Base-by-base conservation (phyloP, 805 yeast species). In the Metschnikowia chrysomelidarum region DNA sequence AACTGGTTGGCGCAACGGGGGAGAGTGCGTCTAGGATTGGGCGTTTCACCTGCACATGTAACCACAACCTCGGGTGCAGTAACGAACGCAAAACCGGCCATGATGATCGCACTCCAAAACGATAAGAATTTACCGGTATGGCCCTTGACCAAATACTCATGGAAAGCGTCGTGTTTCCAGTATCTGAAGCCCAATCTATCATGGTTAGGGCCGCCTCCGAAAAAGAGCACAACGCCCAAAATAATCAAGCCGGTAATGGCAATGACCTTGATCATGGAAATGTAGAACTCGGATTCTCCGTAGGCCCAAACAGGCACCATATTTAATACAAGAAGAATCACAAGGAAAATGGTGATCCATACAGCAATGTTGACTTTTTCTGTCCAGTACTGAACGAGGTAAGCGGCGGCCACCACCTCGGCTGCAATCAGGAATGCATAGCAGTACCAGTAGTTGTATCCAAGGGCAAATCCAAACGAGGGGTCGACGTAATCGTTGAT, bases 1-100 rank as follows among this genome's bases (percentile, higher is more conserved):
- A 78, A 76, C 48, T 80, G 68, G 27, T 62, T 67, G 22, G 83
- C 69, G 15, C 86, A 85, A 54, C 77, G 78, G 17, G 82, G 76
- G 31, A 81, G 68, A 39, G 73, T 76, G 47, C 72, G 64, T 54
- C 85, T 69, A 37, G 83, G 84, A 44, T 70, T 70, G 37, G 66
- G 60, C 36, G 78, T 69, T 57, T 80, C 87, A n/a, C 79, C 73
- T 12, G 78, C 73, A 21, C 79, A 67, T 32, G 73, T 57, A 6
- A 73, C 71, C 32, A 56, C 49, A 49, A 80, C 64, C 60, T 80
- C 87, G 13, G 85, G 85, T 25, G 52, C 44, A 39, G 47, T 49
- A 30, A 54, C 48, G 34, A 54, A 56, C 14, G 60, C 46, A 43
- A 49, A 56, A 4, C 55, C 57, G 12, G 59, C 54, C 36, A 43